phyloP scores from a whole-genome alignment of 2,329 filamentous ascomycete species.

The Pyricularia grisea region DNA sequence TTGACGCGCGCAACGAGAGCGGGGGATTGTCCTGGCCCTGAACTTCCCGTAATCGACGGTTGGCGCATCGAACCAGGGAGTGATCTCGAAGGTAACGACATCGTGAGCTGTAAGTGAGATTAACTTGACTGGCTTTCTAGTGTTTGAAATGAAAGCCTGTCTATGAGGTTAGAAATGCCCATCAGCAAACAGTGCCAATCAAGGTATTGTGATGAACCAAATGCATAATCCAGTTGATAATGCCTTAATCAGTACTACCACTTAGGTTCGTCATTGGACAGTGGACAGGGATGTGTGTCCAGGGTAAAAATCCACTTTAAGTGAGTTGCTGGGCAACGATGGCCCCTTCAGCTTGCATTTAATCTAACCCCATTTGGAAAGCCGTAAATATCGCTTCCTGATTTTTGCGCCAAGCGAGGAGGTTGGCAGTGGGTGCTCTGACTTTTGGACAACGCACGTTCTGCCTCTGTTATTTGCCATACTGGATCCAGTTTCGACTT shows the following conservation, averaged over 20 bases:
- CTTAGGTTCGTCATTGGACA: not conserved
- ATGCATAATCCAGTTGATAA: not conserved
- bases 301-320: not conserved
- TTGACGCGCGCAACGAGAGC: conserved; percentile 62
- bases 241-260: not conserved
- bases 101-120: not conserved
- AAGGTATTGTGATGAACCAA: not conserved
- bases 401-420: conserved; percentile 1
- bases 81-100: conserved; percentile 13
- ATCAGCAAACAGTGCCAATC: not conserved
- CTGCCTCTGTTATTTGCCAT: not conserved
- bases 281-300: not conserved
- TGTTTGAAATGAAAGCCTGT: not conserved
- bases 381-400: conserved; percentile 6
- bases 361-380: conserved; percentile 1
- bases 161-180: not conserved
- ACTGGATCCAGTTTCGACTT: not conserved
- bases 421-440: not conserved
- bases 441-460: not conserved
- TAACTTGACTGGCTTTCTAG: not conserved
- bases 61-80: conserved; percentile 58
- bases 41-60: conserved; percentile 39
- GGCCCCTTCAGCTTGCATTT: not conserved
- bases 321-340: not conserved
- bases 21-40: conserved; percentile 46